Percentiles rank a stretch among this genome's conserved stretches.
These are phyloP conservation scores for Rhizopogon roseolus DNA, from an alignment of 768 basidiomycete genomes.

Conservation along the genomic window DNA sequence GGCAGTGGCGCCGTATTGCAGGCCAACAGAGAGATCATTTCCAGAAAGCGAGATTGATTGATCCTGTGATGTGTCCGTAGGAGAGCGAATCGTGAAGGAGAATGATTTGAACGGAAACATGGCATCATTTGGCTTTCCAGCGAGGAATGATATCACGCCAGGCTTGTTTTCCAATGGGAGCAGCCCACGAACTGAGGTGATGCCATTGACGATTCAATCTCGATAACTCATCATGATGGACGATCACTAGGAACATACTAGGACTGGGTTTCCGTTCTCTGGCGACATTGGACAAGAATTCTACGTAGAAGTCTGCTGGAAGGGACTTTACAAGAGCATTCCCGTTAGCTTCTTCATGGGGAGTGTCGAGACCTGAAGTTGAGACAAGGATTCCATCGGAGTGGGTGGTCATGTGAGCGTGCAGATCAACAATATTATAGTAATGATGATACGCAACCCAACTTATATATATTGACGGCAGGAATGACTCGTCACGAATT, in stretches of 20 bases:
- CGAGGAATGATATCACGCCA: slow-evolving; percentile 75
- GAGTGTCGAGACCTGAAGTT: not conserved
- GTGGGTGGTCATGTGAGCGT: slow-evolving; percentile 1
- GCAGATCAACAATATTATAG: no score
- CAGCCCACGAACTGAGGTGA: slow-evolving; percentile 54
- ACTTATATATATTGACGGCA: no score
- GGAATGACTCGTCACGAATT: no score
- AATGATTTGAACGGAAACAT: slow-evolving; percentile 90
- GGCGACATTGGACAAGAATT: slow-evolving; percentile 58
- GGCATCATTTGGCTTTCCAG: slow-evolving; percentile 87
- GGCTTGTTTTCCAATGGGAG: slow-evolving; percentile 75
- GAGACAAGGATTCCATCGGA: slow-evolving; percentile 3
- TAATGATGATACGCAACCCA: no score
- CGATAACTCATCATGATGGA: not conserved
- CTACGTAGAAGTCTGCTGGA: slow-evolving; percentile 49
- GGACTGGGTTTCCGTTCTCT: slow-evolving; percentile 60
- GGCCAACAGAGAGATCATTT: slow-evolving; percentile 54
- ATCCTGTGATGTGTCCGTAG: slow-evolving; percentile 39
- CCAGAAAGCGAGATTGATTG: slow-evolving; percentile 50
- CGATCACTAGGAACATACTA: slow-evolving; percentile 36
- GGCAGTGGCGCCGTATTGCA: slow-evolving; percentile 76
- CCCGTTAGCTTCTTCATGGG: not conserved
- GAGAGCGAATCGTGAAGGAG: slow-evolving; percentile 56
- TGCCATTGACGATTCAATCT: slow-evolving; percentile 1
- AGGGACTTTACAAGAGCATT: slow-evolving; percentile 20